Percentiles rank a stretch among this genome's conserved stretches.
Evolutionary conservation across 2,329 filamentous ascomycete genomes (phyloP).

Genomic region (Didymella keratinophila): DNA sequence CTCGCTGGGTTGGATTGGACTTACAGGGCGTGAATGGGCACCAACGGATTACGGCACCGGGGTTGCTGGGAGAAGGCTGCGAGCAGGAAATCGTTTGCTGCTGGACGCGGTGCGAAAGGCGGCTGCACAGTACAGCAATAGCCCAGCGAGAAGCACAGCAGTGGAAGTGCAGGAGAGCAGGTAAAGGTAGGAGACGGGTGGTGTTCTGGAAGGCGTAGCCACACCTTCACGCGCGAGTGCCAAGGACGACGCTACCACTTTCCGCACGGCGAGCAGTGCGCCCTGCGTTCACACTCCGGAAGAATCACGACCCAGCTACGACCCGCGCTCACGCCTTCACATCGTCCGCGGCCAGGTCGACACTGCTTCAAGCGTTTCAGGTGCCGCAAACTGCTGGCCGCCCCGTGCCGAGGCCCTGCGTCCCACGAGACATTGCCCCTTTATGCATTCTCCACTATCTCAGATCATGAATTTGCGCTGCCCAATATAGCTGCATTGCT

Average conservation of each 20-base stretch:
- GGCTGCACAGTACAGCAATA: conserved; percentile 40
- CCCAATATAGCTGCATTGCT: conserved; percentile 9
- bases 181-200: conserved; percentile 32
- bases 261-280: conserved; percentile 16
- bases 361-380: conserved; percentile 29
- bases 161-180: conserved; percentile 33
- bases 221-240: conserved; percentile 7
- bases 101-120: conserved; percentile 28
- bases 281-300: conserved; percentile 15
- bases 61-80: conserved; percentile 23
- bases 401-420: conserved; percentile 30
- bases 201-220: conserved; percentile 23
- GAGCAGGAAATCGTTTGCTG: conserved; percentile 27
- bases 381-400: conserved; percentile 27
- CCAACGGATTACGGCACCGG: conserved; percentile 46
- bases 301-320: conserved; percentile 21
- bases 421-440: conserved; percentile 29
- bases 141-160: conserved; percentile 36
- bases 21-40: conserved; percentile 48
- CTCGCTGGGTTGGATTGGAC: conserved; percentile 40
- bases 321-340: conserved; percentile 7
- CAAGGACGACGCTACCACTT: conserved; percentile 11
- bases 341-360: conserved; percentile 12
- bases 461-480: background rate
- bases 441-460: conserved; percentile 32